phyloP scores from a whole-genome alignment of 768 basidiomycete species.

The Serendipita sp. region DNA sequence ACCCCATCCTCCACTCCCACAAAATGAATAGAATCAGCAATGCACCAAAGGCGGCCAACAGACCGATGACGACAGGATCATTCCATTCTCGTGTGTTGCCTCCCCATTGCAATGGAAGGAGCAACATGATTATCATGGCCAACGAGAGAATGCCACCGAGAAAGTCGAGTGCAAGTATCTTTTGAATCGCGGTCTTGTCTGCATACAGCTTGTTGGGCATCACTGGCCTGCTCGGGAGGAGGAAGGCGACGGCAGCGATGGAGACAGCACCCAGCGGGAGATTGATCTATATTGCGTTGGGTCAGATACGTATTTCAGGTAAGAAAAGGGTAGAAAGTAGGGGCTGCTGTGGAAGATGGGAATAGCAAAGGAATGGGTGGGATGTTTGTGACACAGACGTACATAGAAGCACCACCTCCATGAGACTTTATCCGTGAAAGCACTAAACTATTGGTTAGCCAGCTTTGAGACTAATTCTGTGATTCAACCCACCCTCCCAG shows the following conservation, averaged over 20 bases:
- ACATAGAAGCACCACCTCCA: constrained; percentile 4
- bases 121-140: constrained; percentile 21
- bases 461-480: not conserved
- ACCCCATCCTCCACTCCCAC: constrained; percentile 20
- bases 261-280: not conserved
- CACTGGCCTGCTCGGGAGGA: not conserved
- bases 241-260: not conserved
- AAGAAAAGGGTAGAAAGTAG: not conserved
- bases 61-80: constrained; percentile 20
- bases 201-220: not conserved
- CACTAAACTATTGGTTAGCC: not conserved
- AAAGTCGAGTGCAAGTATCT: not conserved
- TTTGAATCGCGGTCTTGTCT: not conserved
- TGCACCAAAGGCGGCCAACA: constrained; percentile 6
- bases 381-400: not conserved
- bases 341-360: no score
- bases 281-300: not conserved
- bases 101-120: constrained; percentile 33
- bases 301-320: not conserved
- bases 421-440: not conserved
- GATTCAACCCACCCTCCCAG: not conserved
- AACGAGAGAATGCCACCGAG: not conserved
- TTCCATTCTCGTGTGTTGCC: constrained; percentile 30
- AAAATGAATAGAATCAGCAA: constrained; percentile 1
- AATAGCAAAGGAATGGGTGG: no score